These are phyloP conservation scores for Rubia occidens DNA, from an alignment of 305 asterid species.

Conservation along the genomic window DNA sequence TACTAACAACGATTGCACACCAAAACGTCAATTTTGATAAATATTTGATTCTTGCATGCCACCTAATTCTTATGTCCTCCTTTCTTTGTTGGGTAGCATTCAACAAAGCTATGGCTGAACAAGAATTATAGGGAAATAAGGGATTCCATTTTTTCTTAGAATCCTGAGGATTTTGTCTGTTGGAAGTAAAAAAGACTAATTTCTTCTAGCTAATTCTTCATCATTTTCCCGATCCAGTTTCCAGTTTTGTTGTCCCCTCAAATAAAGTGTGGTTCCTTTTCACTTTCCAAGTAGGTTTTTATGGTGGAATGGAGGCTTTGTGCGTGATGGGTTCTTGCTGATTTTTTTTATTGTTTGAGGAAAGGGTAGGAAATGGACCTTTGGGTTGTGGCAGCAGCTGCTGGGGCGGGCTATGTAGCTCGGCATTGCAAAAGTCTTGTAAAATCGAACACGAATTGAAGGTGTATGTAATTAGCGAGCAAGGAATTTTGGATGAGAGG, in stretches of 20 bases:
- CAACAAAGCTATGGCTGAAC: neutral
- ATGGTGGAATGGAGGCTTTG: neutral
- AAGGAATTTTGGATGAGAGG: too few relatives aligned
- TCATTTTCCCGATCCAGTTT: neutral
- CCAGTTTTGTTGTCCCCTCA: constrained; percentile 5
- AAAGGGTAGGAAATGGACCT: constrained; percentile 41
- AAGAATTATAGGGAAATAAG: neutral
- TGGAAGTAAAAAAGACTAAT: too few relatives aligned
- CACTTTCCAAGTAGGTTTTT: constrained; percentile 15
- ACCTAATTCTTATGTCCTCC: constrained; percentile 5
- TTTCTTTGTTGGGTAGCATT: neutral
- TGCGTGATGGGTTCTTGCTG: constrained; percentile 16
- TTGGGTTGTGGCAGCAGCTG: constrained; percentile 67
- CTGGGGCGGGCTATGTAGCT: constrained; percentile 63
- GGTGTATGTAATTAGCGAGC: too few relatives aligned
- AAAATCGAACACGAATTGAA: too few relatives aligned
- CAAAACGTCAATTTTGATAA: neutral
- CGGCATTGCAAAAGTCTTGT: constrained; percentile 49
- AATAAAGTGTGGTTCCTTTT: neutral
- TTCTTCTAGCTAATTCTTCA: neutral
- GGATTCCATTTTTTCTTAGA: constrained; percentile 7
- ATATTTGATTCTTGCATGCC: constrained; percentile 2
- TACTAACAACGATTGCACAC: neutral
- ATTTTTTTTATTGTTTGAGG: constrained; percentile 7
- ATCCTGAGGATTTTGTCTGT: constrained; percentile 8